Conservation (phyloP, 2,329 filamentous ascomycete genomes). For the Claviceps paspali region DNA sequence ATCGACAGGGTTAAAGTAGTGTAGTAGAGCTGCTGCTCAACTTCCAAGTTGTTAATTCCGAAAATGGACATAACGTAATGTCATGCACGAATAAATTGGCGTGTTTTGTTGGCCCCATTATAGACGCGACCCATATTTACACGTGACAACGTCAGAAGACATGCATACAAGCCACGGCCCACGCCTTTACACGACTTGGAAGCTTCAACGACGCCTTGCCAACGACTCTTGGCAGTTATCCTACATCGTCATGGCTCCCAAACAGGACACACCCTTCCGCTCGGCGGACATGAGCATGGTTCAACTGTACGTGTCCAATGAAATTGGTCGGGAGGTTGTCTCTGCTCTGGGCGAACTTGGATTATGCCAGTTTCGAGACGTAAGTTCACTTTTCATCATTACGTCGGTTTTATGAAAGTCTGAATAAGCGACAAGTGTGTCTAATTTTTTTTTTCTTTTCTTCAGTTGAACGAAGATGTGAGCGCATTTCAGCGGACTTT, state of each 20-base stretch:
- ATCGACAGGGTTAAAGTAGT: no score
- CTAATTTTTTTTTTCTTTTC: background rate
- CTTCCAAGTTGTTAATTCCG: no score
- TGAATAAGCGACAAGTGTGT: no score
- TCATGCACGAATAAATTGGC: no score
- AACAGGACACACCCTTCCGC: slow-evolving; percentile 92
- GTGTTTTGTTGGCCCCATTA: no score
- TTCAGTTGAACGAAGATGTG: slow-evolving; percentile 77
- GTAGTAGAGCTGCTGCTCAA: no score
- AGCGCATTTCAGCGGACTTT: slow-evolving; percentile 95
- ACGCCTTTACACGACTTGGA: slow-evolving; percentile 10
- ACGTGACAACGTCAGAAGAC: no score
- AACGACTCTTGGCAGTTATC: slow-evolving; percentile 16
- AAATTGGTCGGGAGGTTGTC: slow-evolving; percentile 95
- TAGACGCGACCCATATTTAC: slow-evolving; percentile 1
- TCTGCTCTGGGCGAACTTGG: slow-evolving; percentile 93
- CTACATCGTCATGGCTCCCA: slow-evolving; percentile 40
- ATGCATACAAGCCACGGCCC: slow-evolving; percentile 3
- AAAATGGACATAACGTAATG: no score
- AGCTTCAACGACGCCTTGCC: slow-evolving; percentile 16
- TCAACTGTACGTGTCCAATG: slow-evolving; percentile 97
- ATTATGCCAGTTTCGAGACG: slow-evolving; percentile 92
- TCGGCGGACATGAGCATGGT: slow-evolving; percentile 99
- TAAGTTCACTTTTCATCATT: slow-evolving; percentile 30
- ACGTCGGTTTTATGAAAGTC: no score